phyloP scores from a whole-genome alignment of 1,139 yeast genomes.

The Yamadazyma aaseri region DNA sequence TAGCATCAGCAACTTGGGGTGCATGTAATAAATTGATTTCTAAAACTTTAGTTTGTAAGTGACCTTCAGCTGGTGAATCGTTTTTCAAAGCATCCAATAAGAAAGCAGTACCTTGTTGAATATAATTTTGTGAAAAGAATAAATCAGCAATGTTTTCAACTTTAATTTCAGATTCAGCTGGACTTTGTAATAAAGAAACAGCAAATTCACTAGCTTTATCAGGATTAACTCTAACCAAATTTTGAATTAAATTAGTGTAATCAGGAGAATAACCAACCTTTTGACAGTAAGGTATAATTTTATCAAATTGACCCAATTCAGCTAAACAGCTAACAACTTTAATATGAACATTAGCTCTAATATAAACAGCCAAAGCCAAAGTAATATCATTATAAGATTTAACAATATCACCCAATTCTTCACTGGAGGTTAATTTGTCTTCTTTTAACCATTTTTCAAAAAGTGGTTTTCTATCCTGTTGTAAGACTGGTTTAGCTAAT shows the following conservation, averaged over 20 bases:
- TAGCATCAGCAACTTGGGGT: slow-evolving; percentile 99
- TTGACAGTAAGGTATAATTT: slow-evolving; percentile 90
- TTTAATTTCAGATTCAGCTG: slow-evolving; percentile 66
- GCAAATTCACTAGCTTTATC: slow-evolving; percentile 98
- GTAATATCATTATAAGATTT: slow-evolving; percentile 78
- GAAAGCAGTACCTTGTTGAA: slow-evolving; percentile 99
- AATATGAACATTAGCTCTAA: slow-evolving; percentile 79
- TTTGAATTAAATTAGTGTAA: slow-evolving; percentile 85
- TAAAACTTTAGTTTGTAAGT: slow-evolving; percentile 88
- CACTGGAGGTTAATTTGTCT: slow-evolving; percentile 89
- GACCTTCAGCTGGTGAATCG: slow-evolving; percentile 94
- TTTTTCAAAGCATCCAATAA: slow-evolving; percentile 92
- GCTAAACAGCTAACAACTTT: slow-evolving; percentile 93
- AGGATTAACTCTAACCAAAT: slow-evolving; percentile 89
- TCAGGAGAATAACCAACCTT: slow-evolving; percentile 89
- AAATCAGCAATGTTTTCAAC: slow-evolving; percentile 89
- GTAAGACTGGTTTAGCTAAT: slow-evolving; percentile 92
- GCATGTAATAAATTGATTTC: slow-evolving; percentile 94
- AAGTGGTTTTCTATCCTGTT: slow-evolving; percentile 90
- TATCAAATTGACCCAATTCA: slow-evolving; percentile 94
- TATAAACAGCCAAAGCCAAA: slow-evolving; percentile 86
- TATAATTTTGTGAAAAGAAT: slow-evolving; percentile 89
- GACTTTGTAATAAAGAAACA: slow-evolving; percentile 68
- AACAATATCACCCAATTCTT: slow-evolving; percentile 95
- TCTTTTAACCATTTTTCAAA: slow-evolving; percentile 97